Percentiles rank a stretch among this genome's conserved stretches.
Conservation (phyloP, 345 rosid genomes). For the Sisymbrium irio region DNA sequence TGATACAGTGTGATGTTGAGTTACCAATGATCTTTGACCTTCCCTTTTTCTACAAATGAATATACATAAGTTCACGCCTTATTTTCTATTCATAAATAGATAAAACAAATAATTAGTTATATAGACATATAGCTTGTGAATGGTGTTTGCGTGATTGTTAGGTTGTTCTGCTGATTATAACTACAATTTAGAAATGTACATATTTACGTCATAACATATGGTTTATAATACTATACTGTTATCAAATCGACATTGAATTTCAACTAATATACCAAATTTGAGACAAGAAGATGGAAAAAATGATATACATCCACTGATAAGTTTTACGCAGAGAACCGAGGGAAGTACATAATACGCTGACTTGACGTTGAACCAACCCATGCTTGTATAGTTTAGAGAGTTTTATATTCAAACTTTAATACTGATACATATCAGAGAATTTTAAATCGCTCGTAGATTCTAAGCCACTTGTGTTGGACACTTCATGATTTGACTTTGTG, state of each 20-base stretch:
- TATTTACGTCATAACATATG: not conserved
- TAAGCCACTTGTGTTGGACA: conserved; percentile 27
- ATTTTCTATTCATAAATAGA: not conserved
- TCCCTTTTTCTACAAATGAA: conserved; percentile 1
- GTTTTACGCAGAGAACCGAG: conserved; percentile 28
- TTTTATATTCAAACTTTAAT: conserved; percentile 3
- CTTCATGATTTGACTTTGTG: not conserved
- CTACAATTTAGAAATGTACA: not conserved
- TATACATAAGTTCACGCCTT: not conserved
- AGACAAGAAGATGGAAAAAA: not conserved
- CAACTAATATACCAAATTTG: not conserved
- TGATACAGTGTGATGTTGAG: conserved; percentile 31
- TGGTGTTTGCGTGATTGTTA: conserved; percentile 17
- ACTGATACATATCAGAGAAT: conserved; percentile 14
- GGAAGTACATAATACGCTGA: conserved; percentile 14
- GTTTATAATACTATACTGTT: not conserved
- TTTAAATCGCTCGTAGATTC: conserved; percentile 21
- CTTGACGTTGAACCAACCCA: conserved; percentile 11
- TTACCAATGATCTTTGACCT: conserved; percentile 22
- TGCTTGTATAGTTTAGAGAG: conserved; percentile 1
- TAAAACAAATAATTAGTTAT: not conserved
- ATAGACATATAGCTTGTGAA: not conserved
- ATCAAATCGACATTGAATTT: not conserved
- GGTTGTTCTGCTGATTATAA: not conserved
- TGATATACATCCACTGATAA: not conserved